Base-by-base conservation (phyloP, 108 stramenopile genomes). In the Pseudonitzschia delicatissima region DNA sequence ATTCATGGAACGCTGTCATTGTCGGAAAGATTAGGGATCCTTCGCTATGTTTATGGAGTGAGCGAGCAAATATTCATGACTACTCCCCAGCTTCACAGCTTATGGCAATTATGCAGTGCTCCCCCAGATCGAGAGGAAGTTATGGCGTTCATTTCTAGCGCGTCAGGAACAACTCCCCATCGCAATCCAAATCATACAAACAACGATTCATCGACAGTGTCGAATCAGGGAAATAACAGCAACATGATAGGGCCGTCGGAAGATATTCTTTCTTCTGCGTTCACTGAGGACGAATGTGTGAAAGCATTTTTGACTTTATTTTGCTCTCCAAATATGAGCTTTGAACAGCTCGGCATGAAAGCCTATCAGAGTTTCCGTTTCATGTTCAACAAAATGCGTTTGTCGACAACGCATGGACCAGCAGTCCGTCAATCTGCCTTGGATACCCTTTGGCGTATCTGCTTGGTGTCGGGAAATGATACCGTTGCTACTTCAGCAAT, bases 391-490 rank as follows among this genome's bases (percentile, higher is more conserved):
- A 79, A 74, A 48, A 57, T 91, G 8, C 79, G 71, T 40, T 26
- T 45, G 35, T 62, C 74, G 23, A 45, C 71, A 23, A 13, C 62
- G 7, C 50, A 53, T 47, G 67, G 65, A 32, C 21, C 21, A 36
- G 39, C 23, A 5, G 64, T 72, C 18, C 65, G 26, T 13, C 66
- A 68, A 52, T 73, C 76, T 48, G 86, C 86, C 21, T 55, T 89
- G 31, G 91, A 92, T 67, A 85, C 88, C 26, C 65, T 92, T 34
- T 95, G 94, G 94, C 73, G 80, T 62, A 92, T 95, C 35, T 86
- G 88, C 45, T 77, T 95, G 28, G 70, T 68, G 17, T 74, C 87
- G 20, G 78, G 79, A 20, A 80, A 79, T 51, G 79, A 88, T 59
- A 35, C 62, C 60, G 91, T 95, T 47, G 94, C 91, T n/a, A 40